phyloP scores from a whole-genome alignment of 1,139 yeast genomes.

The Arxiozyma slooffiae region DNA sequence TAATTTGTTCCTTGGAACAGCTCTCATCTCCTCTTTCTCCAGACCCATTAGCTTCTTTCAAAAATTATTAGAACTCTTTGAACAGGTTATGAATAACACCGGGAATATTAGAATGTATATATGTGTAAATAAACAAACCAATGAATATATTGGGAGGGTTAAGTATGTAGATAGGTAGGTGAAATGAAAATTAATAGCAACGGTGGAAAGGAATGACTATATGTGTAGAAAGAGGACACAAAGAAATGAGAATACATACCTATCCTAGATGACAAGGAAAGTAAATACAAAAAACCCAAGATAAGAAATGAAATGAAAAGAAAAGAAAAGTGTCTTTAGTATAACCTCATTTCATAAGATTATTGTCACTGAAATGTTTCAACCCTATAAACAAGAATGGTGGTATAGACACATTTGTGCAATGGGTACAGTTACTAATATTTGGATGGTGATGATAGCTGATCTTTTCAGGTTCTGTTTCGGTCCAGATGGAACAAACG shows the following conservation, averaged over 20 bases:
- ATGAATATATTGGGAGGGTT: neutral
- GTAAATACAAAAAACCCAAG: no score
- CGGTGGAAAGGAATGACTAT: no score
- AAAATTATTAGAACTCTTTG: neutral
- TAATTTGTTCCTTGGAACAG: slow-evolving; percentile 31
- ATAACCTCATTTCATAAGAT: no score
- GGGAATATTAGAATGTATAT: slow-evolving; percentile 7
- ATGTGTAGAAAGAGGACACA: no score
- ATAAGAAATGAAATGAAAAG: no score
- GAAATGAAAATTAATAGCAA: no score
- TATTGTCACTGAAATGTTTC: slow-evolving; percentile 40
- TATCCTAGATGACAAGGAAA: no score
- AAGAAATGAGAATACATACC: no score
- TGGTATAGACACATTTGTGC: slow-evolving; percentile 83
- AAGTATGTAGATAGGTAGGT: neutral
- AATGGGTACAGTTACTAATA: slow-evolving; percentile 74
- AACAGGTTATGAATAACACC: neutral
- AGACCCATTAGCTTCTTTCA: no score
- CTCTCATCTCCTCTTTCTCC: slow-evolving; percentile 26
- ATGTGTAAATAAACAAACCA: neutral
- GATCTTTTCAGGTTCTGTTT: slow-evolving; percentile 90
- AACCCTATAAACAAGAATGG: slow-evolving; percentile 38
- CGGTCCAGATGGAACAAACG: slow-evolving; percentile 73
- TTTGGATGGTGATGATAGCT: slow-evolving; percentile 98
- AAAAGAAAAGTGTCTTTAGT: no score